These are phyloP conservation scores for Candida sanyaensis DNA, from an alignment of 1,139 yeast species.

Conservation along the genomic window DNA sequence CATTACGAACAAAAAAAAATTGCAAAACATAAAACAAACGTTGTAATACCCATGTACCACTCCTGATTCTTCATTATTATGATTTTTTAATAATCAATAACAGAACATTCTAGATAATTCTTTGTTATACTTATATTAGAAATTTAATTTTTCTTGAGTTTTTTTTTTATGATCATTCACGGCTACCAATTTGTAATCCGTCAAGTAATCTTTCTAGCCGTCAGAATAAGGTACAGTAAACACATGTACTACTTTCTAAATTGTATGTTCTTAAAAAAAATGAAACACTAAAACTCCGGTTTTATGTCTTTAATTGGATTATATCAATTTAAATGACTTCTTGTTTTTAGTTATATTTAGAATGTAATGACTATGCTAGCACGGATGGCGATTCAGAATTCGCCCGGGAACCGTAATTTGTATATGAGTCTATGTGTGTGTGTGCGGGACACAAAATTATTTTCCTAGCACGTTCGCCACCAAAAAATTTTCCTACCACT, in stretches of 20 bases:
- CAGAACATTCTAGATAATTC: neutral
- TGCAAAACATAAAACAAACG: too few species aligned
- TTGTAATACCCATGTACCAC: too few species aligned
- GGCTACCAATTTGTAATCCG: neutral
- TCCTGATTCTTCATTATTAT: too few species aligned
- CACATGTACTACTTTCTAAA: too few species aligned
- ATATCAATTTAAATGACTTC: neutral
- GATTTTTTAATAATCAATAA: too few species aligned
- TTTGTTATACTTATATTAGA: neutral
- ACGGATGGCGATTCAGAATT: neutral
- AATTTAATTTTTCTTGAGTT: neutral
- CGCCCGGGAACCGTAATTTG: neutral
- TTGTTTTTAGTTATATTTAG: too few species aligned
- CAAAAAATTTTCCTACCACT: neutral
- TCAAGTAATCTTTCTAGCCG: too few species aligned
- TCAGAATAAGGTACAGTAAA: too few species aligned
- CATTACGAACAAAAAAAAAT: too few species aligned
- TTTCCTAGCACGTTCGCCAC: slow-evolving; percentile 13
- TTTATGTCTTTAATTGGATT: too few species aligned
- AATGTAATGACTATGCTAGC: neutral
- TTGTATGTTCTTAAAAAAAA: too few species aligned
- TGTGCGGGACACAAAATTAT: neutral
- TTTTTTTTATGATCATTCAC: neutral
- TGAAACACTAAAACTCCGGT: too few species aligned
- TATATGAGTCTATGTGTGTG: neutral